Conservation (phyloP, 2,329 filamentous ascomycete species). For the Delphinella strobiligena region DNA sequence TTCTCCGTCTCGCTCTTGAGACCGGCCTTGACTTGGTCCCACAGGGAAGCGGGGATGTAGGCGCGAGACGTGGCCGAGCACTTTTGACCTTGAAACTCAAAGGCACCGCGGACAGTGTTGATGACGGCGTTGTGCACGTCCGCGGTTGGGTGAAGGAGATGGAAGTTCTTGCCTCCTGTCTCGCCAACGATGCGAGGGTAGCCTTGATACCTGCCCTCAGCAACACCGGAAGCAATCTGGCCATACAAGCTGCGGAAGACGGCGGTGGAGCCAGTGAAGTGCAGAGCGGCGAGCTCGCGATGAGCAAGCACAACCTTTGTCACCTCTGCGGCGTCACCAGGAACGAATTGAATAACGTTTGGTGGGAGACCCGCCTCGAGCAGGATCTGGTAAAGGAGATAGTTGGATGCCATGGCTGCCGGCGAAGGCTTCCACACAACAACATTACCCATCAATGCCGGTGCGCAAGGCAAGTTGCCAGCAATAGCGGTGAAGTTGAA, state of each 20-base stretch:
- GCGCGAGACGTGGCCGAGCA: conserved; percentile 73
- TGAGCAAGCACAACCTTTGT: conserved; percentile 67
- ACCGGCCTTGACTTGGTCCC: conserved; percentile 57
- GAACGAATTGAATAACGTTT: conserved; percentile 87
- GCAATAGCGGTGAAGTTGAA: conserved; percentile 98
- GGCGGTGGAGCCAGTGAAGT: conserved; percentile 87
- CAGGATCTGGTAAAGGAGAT: conserved; percentile 80
- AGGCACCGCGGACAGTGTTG: conserved; percentile 75
- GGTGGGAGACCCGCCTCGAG: conserved; percentile 81
- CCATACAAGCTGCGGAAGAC: conserved; percentile 86
- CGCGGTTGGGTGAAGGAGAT: conserved; percentile 65
- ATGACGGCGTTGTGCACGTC: conserved; percentile 68
- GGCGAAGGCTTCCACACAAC: conserved; percentile 96
- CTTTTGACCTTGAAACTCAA: conserved; percentile 87
- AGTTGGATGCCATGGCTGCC: conserved; percentile 77
- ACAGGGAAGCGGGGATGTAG: conserved; percentile 66
- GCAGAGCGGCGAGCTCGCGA: conserved; percentile 74
- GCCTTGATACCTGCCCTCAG: conserved; percentile 66
- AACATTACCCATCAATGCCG: conserved; percentile 85
- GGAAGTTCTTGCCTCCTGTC: conserved; percentile 91
- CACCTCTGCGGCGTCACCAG: conserved; percentile 74
- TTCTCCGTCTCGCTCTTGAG: conserved; percentile 57
- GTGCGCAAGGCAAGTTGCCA: conserved; percentile 71
- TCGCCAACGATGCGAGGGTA: conserved; percentile 87
- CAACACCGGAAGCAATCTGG: conserved; percentile 69